These are phyloP conservation scores for Suillus clintonianus DNA, from an alignment of 768 basidiomycete species.

Conservation along the genomic window DNA sequence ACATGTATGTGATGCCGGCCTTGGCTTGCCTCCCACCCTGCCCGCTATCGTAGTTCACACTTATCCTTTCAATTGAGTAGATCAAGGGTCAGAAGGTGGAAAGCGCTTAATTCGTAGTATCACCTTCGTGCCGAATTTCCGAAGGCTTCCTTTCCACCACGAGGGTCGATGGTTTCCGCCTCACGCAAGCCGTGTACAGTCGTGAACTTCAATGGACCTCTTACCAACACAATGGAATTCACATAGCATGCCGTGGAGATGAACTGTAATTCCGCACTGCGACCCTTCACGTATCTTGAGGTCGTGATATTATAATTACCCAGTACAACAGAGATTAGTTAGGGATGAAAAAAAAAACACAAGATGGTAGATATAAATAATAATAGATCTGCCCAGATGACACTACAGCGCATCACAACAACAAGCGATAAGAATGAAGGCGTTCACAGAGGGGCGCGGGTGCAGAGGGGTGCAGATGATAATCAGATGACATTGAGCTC, in stretches of 20 bases:
- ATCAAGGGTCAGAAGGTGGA: not conserved
- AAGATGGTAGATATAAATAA: slow-evolving; percentile 3
- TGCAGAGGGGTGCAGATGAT: not conserved
- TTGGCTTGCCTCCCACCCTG: too few relatives aligned
- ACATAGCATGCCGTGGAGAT: not conserved
- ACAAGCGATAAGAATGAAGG: not conserved
- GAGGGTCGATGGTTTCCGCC: not conserved
- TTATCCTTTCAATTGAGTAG: not conserved
- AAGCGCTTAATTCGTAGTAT: not conserved
- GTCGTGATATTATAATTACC: not conserved
- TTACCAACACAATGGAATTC: not conserved
- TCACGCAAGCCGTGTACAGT: not conserved
- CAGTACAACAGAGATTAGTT: not conserved
- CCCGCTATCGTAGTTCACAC: too few relatives aligned
- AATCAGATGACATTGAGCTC: slow-evolving; percentile 29
- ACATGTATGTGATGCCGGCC: not conserved
- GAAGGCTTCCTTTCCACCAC: not conserved
- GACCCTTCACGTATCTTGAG: not conserved
- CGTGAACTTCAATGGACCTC: not conserved
- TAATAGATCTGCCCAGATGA: not conserved
- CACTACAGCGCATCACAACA: not conserved
- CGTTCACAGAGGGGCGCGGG: not conserved
- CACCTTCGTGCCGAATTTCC: not conserved
- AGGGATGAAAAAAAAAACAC: not conserved
- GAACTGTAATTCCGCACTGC: not conserved